A percentile compares a stretch with the other conserved stretches of the same genome.
Evolutionary conservation across 345 rosid species (phyloP).

Genomic region (Aethionema arabicum): DNA sequence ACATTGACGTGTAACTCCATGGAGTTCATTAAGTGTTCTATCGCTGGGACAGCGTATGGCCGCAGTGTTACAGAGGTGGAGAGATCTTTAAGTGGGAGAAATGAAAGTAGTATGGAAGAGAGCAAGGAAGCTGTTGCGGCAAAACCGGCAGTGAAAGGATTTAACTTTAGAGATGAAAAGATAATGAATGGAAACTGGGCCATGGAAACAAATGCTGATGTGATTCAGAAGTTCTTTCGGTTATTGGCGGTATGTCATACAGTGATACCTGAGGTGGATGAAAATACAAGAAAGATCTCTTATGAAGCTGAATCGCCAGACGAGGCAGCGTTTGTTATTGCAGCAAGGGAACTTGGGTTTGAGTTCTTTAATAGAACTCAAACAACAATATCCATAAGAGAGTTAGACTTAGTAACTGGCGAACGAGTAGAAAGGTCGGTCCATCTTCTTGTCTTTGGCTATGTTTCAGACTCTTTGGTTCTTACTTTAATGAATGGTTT

Average conservation of each 20-base stretch:
- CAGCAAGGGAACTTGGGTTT: conserved; percentile 91
- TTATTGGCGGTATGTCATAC: conserved; percentile 88
- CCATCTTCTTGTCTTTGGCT: conserved; percentile 19
- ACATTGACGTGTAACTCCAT: conserved; percentile 96
- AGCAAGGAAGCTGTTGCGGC: conserved; percentile 33
- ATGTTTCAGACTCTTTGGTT: conserved; percentile 11
- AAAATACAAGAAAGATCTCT: conserved; percentile 59
- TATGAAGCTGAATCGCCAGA: conserved; percentile 98
- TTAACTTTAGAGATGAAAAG: conserved; percentile 84
- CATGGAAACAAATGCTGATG: conserved; percentile 53
- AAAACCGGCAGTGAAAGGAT: conserved; percentile 61
- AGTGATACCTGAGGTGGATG: conserved; percentile 91
- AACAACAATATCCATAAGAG: conserved; percentile 58
- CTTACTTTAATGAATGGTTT: conserved; percentile 13
- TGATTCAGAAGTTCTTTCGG: conserved; percentile 68
- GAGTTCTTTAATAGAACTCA: conserved; percentile 81
- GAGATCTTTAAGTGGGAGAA: conserved; percentile 56
- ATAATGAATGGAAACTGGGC: conserved; percentile 82
- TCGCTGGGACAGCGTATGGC: conserved; percentile 89
- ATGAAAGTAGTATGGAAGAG: conserved; percentile 49
- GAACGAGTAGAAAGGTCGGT: conserved; percentile 68
- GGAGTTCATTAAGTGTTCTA: conserved; percentile 96
- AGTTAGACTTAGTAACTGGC: conserved; percentile 56
- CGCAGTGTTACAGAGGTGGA: conserved; percentile 84
- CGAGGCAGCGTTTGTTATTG: conserved; percentile 96